These are phyloP conservation scores for Carnegiea gigantea DNA, from an alignment of 179 eudicot genomes.

Conservation along the genomic window DNA sequence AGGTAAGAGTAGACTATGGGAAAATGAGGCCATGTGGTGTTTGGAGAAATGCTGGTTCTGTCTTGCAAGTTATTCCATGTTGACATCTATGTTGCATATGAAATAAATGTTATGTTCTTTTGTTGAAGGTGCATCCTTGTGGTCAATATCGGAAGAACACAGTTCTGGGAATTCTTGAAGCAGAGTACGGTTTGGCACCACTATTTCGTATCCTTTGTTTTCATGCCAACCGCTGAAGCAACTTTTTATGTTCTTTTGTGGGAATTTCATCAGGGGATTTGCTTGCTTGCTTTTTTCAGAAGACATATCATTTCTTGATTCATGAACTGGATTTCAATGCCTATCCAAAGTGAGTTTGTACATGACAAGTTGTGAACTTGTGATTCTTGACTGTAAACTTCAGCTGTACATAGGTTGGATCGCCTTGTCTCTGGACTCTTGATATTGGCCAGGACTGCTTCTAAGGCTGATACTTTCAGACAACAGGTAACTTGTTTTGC, in stretches of 20 bases:
- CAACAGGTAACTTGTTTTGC: constrained; percentile 56
- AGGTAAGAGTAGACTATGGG: neutral
- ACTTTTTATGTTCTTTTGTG: constrained; percentile 8
- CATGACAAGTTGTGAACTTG: constrained; percentile 18
- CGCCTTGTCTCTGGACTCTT: constrained; percentile 96
- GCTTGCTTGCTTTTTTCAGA: neutral
- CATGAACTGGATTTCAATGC: constrained; percentile 1
- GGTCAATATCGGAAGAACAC: constrained; percentile 98
- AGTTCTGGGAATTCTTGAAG: constrained; percentile 87
- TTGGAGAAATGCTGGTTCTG: constrained; percentile 5
- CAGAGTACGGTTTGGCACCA: constrained; percentile 82
- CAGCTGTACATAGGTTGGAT: constrained; percentile 91
- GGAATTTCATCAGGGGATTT: neutral
- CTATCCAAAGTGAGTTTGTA: neutral
- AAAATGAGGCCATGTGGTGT: neutral
- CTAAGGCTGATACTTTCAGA: constrained; percentile 66
- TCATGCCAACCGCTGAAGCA: constrained; percentile 5
- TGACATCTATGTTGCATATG: neutral
- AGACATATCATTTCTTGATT: constrained; percentile 10
- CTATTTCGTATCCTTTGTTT: constrained; percentile 78
- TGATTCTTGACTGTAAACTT: constrained; percentile 41
- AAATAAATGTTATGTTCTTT: neutral
- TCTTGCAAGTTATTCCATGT: neutral
- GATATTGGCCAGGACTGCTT: constrained; percentile 72
- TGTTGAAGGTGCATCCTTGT: constrained; percentile 83